A percentile compares a stretch with the other conserved stretches of the same genome.
Conservation (phyloP, 2,329 filamentous ascomycete species). For the Stagonosporopsis rhizophila region DNA sequence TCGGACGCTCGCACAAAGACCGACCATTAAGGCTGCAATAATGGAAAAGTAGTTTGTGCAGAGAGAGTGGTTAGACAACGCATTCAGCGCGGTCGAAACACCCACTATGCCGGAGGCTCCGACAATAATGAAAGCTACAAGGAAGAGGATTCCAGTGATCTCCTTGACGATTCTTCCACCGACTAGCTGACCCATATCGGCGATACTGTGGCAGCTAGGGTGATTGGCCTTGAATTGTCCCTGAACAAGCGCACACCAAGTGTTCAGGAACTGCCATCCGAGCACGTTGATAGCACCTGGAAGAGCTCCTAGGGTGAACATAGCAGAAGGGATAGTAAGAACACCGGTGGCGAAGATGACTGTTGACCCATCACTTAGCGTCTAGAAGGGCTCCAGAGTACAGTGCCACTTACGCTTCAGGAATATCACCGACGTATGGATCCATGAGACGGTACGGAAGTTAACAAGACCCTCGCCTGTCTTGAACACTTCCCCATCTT, state of each 20-base stretch:
- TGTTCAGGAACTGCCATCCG: conserved; percentile 58
- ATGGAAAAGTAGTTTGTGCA: conserved; percentile 68
- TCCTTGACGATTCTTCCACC: conserved; percentile 62
- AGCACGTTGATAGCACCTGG: conserved; percentile 58
- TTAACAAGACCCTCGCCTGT: conserved; percentile 56
- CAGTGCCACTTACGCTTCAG: conserved; percentile 50
- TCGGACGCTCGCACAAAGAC: conserved; percentile 60
- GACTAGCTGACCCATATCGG: conserved; percentile 66
- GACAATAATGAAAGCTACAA: conserved; percentile 65
- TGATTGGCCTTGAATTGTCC: conserved; percentile 61
- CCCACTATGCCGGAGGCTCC: conserved; percentile 66
- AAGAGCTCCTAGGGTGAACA: conserved; percentile 58
- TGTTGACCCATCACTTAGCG: conserved; percentile 7
- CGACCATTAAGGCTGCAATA: conserved; percentile 62
- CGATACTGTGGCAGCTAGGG: conserved; percentile 60
- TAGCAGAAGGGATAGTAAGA: conserved; percentile 57
- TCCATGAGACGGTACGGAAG: conserved; percentile 63
- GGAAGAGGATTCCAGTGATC: conserved; percentile 61
- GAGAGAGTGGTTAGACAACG: conserved; percentile 64
- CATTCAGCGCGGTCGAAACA: conserved; percentile 66
- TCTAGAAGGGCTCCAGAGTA: neutral
- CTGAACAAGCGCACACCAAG: conserved; percentile 58
- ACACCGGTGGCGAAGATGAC: conserved; percentile 60
- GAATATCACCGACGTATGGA: conserved; percentile 60
- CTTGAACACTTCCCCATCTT: conserved; percentile 59